phyloP scores from a whole-genome alignment of 83 land plant species.

The Picea engelmannii region DNA sequence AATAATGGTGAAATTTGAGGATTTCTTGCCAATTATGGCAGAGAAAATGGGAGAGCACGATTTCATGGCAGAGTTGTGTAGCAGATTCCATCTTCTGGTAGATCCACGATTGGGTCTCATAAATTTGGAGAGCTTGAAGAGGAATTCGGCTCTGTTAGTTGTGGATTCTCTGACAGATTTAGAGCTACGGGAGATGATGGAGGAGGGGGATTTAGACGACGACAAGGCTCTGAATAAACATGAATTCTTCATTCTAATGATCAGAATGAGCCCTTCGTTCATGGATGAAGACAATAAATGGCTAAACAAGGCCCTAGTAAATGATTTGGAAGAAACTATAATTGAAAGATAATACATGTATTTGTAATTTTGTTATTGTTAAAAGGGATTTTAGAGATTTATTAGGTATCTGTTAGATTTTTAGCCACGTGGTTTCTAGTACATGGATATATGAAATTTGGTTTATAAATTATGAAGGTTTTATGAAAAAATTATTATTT shows the following conservation, averaged over 20 bases:
- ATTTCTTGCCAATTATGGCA: background rate
- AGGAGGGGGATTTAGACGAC: background rate
- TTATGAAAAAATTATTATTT: too few relatives aligned
- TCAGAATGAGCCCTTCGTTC: slow-evolving; percentile 20
- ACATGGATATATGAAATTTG: too few relatives aligned
- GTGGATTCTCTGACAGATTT: slow-evolving; percentile 25
- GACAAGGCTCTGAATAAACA: slow-evolving; percentile 16
- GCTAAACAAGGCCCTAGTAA: slow-evolving; percentile 43
- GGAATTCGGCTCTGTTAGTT: slow-evolving; percentile 41
- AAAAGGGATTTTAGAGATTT: too few relatives aligned
- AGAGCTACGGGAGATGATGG: slow-evolving; percentile 32
- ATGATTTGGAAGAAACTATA: background rate
- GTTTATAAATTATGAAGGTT: too few relatives aligned
- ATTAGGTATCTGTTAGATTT: too few relatives aligned
- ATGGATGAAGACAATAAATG: slow-evolving; percentile 46
- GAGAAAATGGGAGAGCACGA: slow-evolving; percentile 19
- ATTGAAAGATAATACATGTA: too few relatives aligned
- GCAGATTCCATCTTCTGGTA: slow-evolving; percentile 54
- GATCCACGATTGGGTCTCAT: slow-evolving; percentile 45
- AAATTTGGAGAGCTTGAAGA: slow-evolving; percentile 12
- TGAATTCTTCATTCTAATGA: slow-evolving; percentile 72
- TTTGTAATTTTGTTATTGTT: too few relatives aligned
- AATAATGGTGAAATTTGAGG: slow-evolving; percentile 2
- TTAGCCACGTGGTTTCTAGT: too few relatives aligned
- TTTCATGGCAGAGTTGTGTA: slow-evolving; percentile 66